Conservation (phyloP, 2,329 filamentous ascomycete genomes). For the Hypomyces perniciosus region DNA sequence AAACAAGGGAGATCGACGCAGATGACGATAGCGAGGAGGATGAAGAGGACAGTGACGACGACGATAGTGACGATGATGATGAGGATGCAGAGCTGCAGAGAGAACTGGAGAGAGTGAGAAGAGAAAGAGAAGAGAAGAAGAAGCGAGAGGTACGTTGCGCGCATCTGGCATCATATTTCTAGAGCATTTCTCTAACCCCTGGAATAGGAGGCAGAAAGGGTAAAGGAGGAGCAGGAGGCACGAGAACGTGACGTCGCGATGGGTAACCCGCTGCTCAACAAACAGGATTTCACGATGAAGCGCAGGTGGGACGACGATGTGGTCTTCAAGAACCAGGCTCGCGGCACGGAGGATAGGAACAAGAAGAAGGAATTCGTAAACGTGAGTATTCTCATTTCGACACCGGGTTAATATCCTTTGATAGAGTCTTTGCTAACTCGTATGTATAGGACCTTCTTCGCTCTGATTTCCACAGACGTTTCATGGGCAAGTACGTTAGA, state of each 20-base stretch:
- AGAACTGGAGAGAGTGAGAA: slow-evolving; percentile 90
- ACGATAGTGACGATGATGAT: slow-evolving; percentile 49
- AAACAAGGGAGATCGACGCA: slow-evolving; percentile 82
- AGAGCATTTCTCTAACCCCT: not conserved
- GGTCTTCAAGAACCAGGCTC: slow-evolving; percentile 97
- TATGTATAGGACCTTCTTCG: slow-evolving; percentile 66
- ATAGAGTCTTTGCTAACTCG: not conserved
- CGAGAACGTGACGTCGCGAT: slow-evolving; percentile 83
- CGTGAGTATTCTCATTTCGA: slow-evolving; percentile 44
- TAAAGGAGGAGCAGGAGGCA: slow-evolving; percentile 74
- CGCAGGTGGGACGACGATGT: slow-evolving; percentile 96
- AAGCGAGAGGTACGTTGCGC: slow-evolving; percentile 27
- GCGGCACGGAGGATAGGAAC: slow-evolving; percentile 86
- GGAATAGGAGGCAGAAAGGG: slow-evolving; percentile 65
- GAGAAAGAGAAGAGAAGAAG: slow-evolving; percentile 51
- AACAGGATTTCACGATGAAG: slow-evolving; percentile 84
- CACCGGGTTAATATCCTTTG: not conserved
- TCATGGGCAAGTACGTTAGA: slow-evolving; percentile 71
- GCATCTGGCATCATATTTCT: not conserved
- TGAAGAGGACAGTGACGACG: slow-evolving; percentile 48
- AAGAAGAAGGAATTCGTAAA: slow-evolving; percentile 96
- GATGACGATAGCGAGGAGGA: slow-evolving; percentile 56
- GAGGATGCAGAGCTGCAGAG: slow-evolving; percentile 75
- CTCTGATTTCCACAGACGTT: slow-evolving; percentile 95
- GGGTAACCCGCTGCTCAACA: slow-evolving; percentile 89